phyloP scores from a whole-genome alignment of 495 filamentous ascomycete genomes.

The Aspergillus olivimuriae region DNA sequence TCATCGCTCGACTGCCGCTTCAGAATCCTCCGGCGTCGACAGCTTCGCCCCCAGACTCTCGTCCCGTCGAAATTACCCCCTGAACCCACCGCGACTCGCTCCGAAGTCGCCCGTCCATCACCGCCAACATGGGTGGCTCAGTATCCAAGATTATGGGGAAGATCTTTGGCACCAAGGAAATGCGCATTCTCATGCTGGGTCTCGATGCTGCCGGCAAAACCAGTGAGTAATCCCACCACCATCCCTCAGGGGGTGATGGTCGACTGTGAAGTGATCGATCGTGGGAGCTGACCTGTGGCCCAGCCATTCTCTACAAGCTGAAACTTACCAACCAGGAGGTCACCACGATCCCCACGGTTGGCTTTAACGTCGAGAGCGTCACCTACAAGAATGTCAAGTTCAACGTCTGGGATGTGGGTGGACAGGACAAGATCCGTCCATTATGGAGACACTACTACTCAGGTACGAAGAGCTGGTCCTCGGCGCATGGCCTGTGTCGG shows the following conservation, averaged over 20 bases:
- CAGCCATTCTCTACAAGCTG: conserved; percentile 97
- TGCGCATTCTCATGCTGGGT: conserved; percentile 96
- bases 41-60: too few species aligned
- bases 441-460: conserved; percentile 99
- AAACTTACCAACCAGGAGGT: conserved; percentile 92
- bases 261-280: conserved; percentile 8
- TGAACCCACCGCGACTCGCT: conserved; percentile 1
- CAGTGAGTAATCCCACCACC: conserved; percentile 45
- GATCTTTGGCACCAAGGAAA: conserved; percentile 98
- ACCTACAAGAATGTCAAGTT: conserved; percentile 99
- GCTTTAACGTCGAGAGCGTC: conserved; percentile 99
- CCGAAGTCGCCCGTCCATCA: conserved; percentile 12
- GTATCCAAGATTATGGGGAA: conserved; percentile 90
- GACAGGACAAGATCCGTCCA: conserved; percentile 98
- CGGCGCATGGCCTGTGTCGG: not conserved
- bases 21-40: too few species aligned
- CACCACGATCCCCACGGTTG: conserved; percentile 98
- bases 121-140: conserved; percentile 62
- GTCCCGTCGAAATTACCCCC: conserved; percentile 1
- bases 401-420: conserved; percentile 99
- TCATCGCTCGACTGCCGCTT: too few species aligned
- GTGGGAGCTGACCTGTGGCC: conserved; percentile 2
- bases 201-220: conserved; percentile 98
- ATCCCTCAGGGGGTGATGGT: not conserved
- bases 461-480: conserved; percentile 59